Percentiles rank a stretch among this genome's conserved stretches.
These are phyloP conservation scores for Vitis riparia DNA, from an alignment of 164 flowering plant genomes.

Conservation along the genomic window DNA sequence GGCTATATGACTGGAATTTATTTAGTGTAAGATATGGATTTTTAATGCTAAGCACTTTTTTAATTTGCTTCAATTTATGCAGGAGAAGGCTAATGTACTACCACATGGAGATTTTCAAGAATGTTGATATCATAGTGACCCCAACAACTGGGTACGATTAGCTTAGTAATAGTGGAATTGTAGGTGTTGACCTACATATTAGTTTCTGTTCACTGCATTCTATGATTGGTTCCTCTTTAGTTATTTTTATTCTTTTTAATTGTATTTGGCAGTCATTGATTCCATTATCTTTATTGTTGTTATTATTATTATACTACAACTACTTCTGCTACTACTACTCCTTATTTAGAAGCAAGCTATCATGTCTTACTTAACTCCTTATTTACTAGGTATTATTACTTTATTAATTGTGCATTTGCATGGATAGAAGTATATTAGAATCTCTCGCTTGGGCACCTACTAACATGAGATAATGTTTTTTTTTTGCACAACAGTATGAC, in stretches of 20 bases:
- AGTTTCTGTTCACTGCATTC: too few species aligned
- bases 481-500: slow-evolving; percentile 67
- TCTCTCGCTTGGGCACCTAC: not conserved
- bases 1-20: too few species aligned
- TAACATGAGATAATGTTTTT: not conserved
- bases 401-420: not conserved
- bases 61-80: slow-evolving; percentile 16
- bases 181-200: not conserved
- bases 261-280: too few species aligned
- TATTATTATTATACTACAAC: not conserved
- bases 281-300: too few species aligned
- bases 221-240: too few species aligned
- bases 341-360: not conserved
- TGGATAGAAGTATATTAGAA: slow-evolving; percentile 1
- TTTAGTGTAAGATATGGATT: not conserved
- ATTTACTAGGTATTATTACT: not conserved
- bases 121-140: slow-evolving; percentile 90
- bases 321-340: not conserved
- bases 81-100: slow-evolving; percentile 91
- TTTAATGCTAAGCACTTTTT: not conserved
- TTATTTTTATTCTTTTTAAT: too few species aligned
- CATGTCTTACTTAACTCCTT: not conserved
- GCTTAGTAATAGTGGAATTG: not conserved
- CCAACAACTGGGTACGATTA: slow-evolving; percentile 91
- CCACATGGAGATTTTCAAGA: slow-evolving; percentile 85